Conservation (phyloP, 257 asterid species). For the Ocimum tenuiflorum region DNA sequence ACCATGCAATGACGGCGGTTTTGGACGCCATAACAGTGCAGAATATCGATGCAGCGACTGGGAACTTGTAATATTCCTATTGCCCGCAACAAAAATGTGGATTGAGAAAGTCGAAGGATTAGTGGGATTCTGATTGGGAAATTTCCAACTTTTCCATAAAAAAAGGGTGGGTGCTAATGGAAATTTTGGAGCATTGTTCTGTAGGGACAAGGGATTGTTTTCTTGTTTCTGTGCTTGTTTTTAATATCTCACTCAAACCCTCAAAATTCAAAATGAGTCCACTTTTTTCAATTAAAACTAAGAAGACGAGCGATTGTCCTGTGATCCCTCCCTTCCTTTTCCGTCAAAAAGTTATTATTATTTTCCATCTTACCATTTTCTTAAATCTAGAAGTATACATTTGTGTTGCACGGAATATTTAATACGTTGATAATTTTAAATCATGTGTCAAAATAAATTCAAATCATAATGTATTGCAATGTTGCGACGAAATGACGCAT, state of each 20-base stretch:
- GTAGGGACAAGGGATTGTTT: neutral
- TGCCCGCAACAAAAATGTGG: neutral
- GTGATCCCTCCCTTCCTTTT: too few species aligned
- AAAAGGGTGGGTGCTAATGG: neutral
- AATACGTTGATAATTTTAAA: too few species aligned
- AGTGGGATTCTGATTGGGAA: constrained; percentile 12
- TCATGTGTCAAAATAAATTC: too few species aligned
- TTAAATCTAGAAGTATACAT: too few species aligned
- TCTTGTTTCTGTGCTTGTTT: neutral
- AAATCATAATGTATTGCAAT: too few species aligned
- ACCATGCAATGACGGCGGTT: constrained; percentile 82
- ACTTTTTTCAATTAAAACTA: too few species aligned
- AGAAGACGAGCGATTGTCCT: too few species aligned
- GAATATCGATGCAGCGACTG: constrained; percentile 11
- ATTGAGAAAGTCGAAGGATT: neutral
- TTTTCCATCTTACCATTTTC: too few species aligned
- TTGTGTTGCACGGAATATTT: too few species aligned
- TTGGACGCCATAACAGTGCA: constrained; percentile 46
- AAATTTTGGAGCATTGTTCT: neutral
- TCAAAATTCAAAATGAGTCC: neutral
- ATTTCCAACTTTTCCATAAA: neutral
- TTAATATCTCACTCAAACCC: neutral
- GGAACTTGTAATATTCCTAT: neutral
- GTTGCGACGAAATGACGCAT: too few species aligned
- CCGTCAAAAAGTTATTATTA: too few species aligned